These are phyloP conservation scores for Ustilago crameri DNA, from an alignment of 1,284 basidiomycete genomes.

Conservation along the genomic window DNA sequence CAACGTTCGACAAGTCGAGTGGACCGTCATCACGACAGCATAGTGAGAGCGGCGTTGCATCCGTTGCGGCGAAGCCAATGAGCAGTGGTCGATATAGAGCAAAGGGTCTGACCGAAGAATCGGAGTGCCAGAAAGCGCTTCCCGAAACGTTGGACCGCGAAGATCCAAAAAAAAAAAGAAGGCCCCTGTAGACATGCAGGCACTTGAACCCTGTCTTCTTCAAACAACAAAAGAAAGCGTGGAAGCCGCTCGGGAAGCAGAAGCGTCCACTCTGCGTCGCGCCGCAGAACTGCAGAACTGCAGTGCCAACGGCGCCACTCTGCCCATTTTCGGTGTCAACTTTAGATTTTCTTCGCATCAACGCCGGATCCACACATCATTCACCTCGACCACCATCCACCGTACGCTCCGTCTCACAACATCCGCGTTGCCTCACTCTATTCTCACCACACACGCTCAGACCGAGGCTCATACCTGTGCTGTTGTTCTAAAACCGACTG, in stretches of 20 bases:
- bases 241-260: neutral
- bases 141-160: too few relatives aligned
- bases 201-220: neutral
- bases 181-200: neutral
- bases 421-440: neutral
- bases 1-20: too few relatives aligned
- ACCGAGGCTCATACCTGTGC: too few relatives aligned
- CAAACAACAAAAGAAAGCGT: neutral
- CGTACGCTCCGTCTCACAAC: neutral
- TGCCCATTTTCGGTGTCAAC: constrained; percentile 13
- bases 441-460: neutral
- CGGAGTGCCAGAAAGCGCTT: too few relatives aligned
- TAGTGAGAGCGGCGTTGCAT: too few relatives aligned
- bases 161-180: neutral
- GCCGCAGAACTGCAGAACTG: neutral
- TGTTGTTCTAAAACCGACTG: too few relatives aligned
- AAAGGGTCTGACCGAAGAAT: too few relatives aligned
- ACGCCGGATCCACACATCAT: neutral
- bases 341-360: constrained; percentile 21
- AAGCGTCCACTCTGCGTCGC: neutral
- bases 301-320: neutral
- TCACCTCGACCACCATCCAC: constrained; percentile 24
- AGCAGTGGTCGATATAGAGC: too few relatives aligned
- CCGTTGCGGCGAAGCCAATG: too few relatives aligned
- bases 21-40: too few relatives aligned